These are phyloP conservation scores for Prunus davidiana DNA, from an alignment of 306 rosid genomes.

Conservation along the genomic window DNA sequence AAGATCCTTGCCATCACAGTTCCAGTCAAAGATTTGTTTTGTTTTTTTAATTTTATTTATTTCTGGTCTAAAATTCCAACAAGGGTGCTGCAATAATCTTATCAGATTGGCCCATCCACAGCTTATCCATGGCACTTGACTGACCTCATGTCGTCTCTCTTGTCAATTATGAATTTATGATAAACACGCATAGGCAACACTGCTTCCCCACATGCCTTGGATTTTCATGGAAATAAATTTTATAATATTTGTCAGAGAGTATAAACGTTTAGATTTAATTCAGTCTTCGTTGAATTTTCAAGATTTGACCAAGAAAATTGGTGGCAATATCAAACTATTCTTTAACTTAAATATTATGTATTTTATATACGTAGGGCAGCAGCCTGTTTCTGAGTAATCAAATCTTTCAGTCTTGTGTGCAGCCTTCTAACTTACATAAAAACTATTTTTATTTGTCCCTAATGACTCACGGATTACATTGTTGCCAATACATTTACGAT, in stretches of 20 bases:
- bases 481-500: no score
- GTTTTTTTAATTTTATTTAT: background rate
- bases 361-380: background rate
- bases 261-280: background rate
- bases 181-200: background rate
- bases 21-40: slow-evolving; percentile 8
- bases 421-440: no score
- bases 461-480: no score
- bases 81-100: background rate
- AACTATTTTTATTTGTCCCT: no score
- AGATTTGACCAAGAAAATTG: background rate
- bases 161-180: slow-evolving; percentile 1
- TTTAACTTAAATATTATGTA: no score
- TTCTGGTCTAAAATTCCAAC: background rate
- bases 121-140: background rate
- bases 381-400: background rate
- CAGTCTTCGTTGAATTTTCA: background rate
- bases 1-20: background rate
- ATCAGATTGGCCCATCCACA: background rate
- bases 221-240: background rate
- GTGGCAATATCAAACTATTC: background rate
- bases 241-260: background rate
- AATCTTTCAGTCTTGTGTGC: no score
- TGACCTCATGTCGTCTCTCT: background rate
- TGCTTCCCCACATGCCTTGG: background rate